phyloP scores from a whole-genome alignment of 2,329 filamentous ascomycete genomes.

The Nigrospora oryzae region DNA sequence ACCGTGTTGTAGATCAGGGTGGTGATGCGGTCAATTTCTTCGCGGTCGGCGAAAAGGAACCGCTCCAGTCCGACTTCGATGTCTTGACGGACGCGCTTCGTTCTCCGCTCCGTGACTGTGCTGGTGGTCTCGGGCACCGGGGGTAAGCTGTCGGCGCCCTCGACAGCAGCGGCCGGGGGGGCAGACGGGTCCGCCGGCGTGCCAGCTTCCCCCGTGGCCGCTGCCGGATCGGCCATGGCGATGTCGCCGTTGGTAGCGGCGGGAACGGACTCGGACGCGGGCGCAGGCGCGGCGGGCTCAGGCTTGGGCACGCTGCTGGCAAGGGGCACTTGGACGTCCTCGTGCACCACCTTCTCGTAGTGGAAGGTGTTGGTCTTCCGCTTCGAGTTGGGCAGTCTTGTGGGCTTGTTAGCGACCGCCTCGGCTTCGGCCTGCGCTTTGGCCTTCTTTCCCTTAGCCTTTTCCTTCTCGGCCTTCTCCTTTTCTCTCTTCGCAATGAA shows the following conservation, averaged over 20 bases:
- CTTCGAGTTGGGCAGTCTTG: conserved; percentile 64
- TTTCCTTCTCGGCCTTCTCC: conserved; percentile 61
- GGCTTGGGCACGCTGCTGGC: conserved; percentile 12
- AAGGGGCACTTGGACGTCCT: conserved; percentile 35
- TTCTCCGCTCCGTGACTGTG: conserved; percentile 29
- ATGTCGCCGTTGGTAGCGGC: conserved; percentile 9
- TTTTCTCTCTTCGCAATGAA: conserved; percentile 78
- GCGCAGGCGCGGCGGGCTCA: conserved; percentile 7
- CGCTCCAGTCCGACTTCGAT: conserved; percentile 73
- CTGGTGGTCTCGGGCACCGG: conserved; percentile 19
- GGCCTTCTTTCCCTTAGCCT: conserved; percentile 50
- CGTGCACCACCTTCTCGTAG: conserved; percentile 60
- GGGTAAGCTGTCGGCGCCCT: conserved; percentile 13
- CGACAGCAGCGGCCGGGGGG: conserved; percentile 3
- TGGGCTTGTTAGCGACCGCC: conserved; percentile 41
- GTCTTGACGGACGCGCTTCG: conserved; percentile 54
- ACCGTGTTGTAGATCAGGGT: conserved; percentile 78
- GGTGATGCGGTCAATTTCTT: conserved; percentile 75
- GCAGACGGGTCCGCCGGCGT: not conserved
- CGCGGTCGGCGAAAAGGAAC: conserved; percentile 60
- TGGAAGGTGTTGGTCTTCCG: conserved; percentile 61
- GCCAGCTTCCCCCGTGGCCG: conserved; percentile 3
- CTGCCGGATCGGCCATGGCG: conserved; percentile 12
- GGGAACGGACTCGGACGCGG: conserved; percentile 9
- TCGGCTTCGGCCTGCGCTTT: conserved; percentile 49